Evolutionary conservation across 192 early-diverging fungal genomes (phyloP), one percentile per base, ranked within the genome.

Genomic region (Paraglomus brasilianum): DNA sequence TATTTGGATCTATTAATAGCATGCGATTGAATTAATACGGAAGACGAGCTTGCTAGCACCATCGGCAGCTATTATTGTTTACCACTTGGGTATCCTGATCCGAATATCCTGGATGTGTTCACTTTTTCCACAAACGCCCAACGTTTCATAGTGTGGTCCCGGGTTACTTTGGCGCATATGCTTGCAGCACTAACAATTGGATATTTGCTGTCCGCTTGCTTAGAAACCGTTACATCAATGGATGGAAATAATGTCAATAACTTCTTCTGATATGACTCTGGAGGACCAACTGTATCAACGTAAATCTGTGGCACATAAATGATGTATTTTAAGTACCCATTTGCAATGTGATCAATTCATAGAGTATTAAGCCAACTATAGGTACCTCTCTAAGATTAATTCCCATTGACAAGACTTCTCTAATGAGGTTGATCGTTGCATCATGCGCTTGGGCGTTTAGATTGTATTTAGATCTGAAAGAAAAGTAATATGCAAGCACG

Each of bases 261-360:
- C 46, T 95, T 93, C 11, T 40, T 78, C 47, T 94, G 87, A 74
- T 99, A 98, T n/a, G 86, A 74, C 46, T 82, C 84, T 5, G 96
- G 91, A 2, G 93, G 91, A 0, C 97, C 97, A 21, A 99, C 96
- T 0, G 97, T 97, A 76, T 99, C 97, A 3, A 99, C 85, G 77
- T 88, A 98, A 43, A 98, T 87, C 79, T 88, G 60, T n/a, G 38
- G 24, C 41, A 63, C 21, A 13, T 41, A 36, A 17, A 40, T 15
- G 38, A 15, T 2, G 3, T 0, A 13, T 49, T 24, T 0, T 7
- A n/a, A n/a, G n/a, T 21, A 52, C 17, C 30, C 46, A 24, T 66
- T 45, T 40, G 19, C 38, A 46, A 1, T 13, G 5, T 11, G 15
- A 21, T 15, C 9, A 55, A 63, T 17, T 5, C 10, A 8, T 0